Conservation (phyloP, 2,329 filamentous ascomycete species). For the Dothidotthia symphoricarpi region DNA sequence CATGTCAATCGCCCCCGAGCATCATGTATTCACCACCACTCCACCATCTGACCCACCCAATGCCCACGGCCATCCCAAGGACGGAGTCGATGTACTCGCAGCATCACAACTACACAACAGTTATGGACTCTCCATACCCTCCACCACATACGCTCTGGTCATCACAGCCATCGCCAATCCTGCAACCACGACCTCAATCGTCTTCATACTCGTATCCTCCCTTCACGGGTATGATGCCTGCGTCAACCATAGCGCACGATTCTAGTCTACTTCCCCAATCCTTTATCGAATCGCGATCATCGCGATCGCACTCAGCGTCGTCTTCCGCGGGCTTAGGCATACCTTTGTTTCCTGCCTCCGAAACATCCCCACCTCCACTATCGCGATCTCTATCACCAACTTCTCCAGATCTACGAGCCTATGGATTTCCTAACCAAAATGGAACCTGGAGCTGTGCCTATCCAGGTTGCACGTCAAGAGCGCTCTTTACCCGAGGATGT, state of each 20-base stretch:
- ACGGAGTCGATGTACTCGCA: constrained; percentile 29
- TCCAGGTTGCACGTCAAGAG: constrained; percentile 59
- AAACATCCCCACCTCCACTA: constrained; percentile 32
- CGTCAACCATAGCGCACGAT: constrained; percentile 25
- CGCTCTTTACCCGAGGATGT: constrained; percentile 59
- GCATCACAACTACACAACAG: constrained; percentile 30
- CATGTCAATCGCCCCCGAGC: constrained; percentile 39
- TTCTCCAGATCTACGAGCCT: constrained; percentile 41
- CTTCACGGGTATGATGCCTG: constrained; percentile 26
- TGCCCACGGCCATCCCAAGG: constrained; percentile 23
- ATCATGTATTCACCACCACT: constrained; percentile 41
- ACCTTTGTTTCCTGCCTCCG: constrained; percentile 23
- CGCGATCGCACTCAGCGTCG: constrained; percentile 38
- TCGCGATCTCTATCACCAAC: constrained; percentile 43
- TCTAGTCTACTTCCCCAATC: constrained; percentile 24
- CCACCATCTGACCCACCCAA: constrained; percentile 31
- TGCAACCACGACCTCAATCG: constrained; percentile 23
- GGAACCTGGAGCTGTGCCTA: constrained; percentile 59
- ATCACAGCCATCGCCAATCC: constrained; percentile 28
- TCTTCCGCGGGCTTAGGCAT: constrained; percentile 30
- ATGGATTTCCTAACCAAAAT: constrained; percentile 47
- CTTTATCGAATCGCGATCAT: constrained; percentile 22
- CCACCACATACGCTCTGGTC: constrained; percentile 35
- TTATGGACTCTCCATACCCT: constrained; percentile 34
- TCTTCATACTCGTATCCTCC: constrained; percentile 38